Percentiles rank a stretch among this genome's conserved stretches.
phyloP scores from a whole-genome alignment of 2,329 filamentous ascomycete species.

The Plenodomus biglobosus region DNA sequence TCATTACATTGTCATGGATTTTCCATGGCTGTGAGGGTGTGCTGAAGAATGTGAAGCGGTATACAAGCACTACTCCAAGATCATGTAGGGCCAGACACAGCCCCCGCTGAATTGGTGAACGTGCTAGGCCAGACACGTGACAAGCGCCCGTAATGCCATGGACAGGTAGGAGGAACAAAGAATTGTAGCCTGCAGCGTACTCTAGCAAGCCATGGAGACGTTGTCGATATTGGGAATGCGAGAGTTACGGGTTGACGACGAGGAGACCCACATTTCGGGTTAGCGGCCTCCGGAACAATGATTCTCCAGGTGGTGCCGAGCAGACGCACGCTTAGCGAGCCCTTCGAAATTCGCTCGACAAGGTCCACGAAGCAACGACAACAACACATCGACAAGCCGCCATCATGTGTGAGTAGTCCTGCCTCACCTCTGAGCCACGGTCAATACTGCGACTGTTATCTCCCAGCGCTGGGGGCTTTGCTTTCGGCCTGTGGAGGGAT shows the following conservation, averaged over 20 bases:
- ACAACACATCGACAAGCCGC: slow-evolving; percentile 43
- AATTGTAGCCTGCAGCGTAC: background rate
- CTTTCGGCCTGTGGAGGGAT: slow-evolving; percentile 1
- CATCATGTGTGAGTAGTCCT: slow-evolving; percentile 44
- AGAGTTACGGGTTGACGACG: background rate
- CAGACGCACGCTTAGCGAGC: background rate
- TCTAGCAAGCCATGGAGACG: background rate
- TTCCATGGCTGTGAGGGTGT: background rate
- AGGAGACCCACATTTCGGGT: background rate
- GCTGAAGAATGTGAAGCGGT: background rate
- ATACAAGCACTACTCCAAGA: background rate
- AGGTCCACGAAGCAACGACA: slow-evolving; percentile 31
- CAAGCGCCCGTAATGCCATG: too few relatives aligned
- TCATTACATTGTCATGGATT: slow-evolving; percentile 2
- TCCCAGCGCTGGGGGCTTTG: slow-evolving; percentile 2
- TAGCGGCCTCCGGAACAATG: background rate
- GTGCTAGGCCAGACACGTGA: too few relatives aligned
- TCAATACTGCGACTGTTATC: slow-evolving; percentile 2
- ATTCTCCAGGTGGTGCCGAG: background rate
- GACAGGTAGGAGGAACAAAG: background rate
- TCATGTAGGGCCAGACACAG: background rate
- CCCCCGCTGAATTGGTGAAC: too few relatives aligned
- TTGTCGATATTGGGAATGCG: background rate
- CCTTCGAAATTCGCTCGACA: slow-evolving; percentile 17
- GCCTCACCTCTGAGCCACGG: background rate